These are phyloP conservation scores for Penicillium palitans DNA, from an alignment of 2,329 filamentous ascomycete genomes.

Conservation along the genomic window DNA sequence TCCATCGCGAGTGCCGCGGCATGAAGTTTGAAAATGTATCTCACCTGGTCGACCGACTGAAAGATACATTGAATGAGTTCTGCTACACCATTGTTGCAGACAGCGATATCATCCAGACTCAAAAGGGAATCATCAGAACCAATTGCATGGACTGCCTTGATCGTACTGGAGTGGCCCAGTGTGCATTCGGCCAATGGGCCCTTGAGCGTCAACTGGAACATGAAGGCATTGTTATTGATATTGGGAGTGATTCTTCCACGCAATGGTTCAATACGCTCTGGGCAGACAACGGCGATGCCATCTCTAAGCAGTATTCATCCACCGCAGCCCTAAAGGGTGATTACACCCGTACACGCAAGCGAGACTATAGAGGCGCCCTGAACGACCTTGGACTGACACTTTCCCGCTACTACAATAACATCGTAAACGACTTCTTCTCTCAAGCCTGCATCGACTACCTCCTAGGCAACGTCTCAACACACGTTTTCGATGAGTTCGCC, in stretches of 20 bases:
- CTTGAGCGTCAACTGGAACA: slow-evolving; percentile 75
- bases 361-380: slow-evolving; percentile 85
- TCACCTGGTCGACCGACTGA: slow-evolving; percentile 70
- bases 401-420: slow-evolving; percentile 73
- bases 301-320: slow-evolving; percentile 93
- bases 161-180: slow-evolving; percentile 93
- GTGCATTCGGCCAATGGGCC: slow-evolving; percentile 79
- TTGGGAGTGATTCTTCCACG: slow-evolving; percentile 74
- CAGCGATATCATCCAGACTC: slow-evolving; percentile 48
- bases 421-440: slow-evolving; percentile 96
- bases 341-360: slow-evolving; percentile 86
- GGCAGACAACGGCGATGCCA: slow-evolving; percentile 96
- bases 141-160: slow-evolving; percentile 99
- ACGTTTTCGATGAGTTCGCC: slow-evolving; percentile 92
- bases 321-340: slow-evolving; percentile 96
- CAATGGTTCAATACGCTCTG: slow-evolving; percentile 95
- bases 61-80: slow-evolving; percentile 65
- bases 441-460: slow-evolving; percentile 94
- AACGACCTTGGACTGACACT: slow-evolving; percentile 89
- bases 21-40: slow-evolving; percentile 98
- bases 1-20: slow-evolving; percentile 85
- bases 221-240: slow-evolving; percentile 73
- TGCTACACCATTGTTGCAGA: slow-evolving; percentile 67
- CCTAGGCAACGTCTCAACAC: slow-evolving; percentile 79
- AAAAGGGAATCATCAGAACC: slow-evolving; percentile 79